These are phyloP conservation scores for Teunomyces aglyptinius DNA, from an alignment of 805 yeast species.

Conservation along the genomic window DNA sequence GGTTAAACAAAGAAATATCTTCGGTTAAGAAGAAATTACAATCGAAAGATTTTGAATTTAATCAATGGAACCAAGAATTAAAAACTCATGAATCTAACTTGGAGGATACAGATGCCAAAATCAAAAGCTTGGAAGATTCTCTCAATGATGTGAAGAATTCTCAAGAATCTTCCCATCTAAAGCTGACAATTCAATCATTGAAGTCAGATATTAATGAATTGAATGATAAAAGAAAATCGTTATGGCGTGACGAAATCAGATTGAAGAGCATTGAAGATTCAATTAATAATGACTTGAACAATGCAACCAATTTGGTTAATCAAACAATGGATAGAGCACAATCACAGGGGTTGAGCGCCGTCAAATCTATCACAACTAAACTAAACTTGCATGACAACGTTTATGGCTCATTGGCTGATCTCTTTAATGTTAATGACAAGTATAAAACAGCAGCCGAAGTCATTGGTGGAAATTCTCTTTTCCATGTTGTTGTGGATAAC, in stretches of 20 bases:
- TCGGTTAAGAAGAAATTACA: conserved; percentile 29
- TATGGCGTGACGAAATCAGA: conserved; percentile 80
- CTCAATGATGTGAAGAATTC: conserved; percentile 8
- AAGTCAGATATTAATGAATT: conserved; percentile 43
- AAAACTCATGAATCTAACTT: conserved; percentile 12
- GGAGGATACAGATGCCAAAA: conserved; percentile 7
- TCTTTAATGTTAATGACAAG: conserved; percentile 76
- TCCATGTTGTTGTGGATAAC: conserved; percentile 85
- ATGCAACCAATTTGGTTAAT: conserved; percentile 58
- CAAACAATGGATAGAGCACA: conserved; percentile 76
- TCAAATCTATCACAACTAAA: conserved; percentile 57
- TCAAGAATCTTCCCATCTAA: conserved; percentile 15
- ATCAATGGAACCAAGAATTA: conserved; percentile 20
- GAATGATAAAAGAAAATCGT: conserved; percentile 63
- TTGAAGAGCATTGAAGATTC: conserved; percentile 56
- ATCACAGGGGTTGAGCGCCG: conserved; percentile 66
- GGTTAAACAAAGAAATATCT: conserved; percentile 58
- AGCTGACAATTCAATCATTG: conserved; percentile 38
- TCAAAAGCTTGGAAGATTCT: conserved; percentile 24
- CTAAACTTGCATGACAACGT: conserved; percentile 61
- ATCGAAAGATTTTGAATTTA: conserved; percentile 22
- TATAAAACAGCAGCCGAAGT: conserved; percentile 86
- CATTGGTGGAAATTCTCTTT: conserved; percentile 81
- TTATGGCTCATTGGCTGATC: conserved; percentile 82
- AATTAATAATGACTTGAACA: conserved; percentile 51